Base-by-base conservation (phyloP, 2,329 filamentous ascomycete genomes). In the Fusarium chlamydosporum region DNA sequence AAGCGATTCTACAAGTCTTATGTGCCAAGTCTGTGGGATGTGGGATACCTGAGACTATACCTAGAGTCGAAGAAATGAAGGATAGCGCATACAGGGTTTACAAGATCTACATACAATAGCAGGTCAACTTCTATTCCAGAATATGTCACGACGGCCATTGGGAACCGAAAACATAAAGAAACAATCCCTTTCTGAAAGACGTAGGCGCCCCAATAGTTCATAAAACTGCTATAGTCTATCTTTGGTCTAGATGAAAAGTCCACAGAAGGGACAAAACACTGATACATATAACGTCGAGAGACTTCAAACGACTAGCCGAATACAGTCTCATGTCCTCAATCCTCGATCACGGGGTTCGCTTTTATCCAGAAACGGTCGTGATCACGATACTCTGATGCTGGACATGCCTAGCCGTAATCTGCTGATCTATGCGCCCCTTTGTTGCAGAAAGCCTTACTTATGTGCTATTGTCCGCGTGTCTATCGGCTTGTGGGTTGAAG, bases 391-490 rank as follows among this genome's bases (percentile, higher is more conserved):
- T 31, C 57, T 18, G 23, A 37, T 23, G 55, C 27, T 56, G 20
- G 31, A 51, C 12, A 34, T 40, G 23, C 41, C 26, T 20, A 18
- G n/a, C 37, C 46, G 34, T 15, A 33, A 31, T 15, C 46, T 55
- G 46, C 58, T 46, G 7, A 31, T 65, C 35, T 51, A 57, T 48
- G 31, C 40, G 8, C 63, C 68, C 35, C 54, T 61, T 53, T 41
- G 4, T 59, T 16, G 43, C 52, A 61, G 31, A 47, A 65, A 20
- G 55, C 37, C 26, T 50, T 57, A 10, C 47, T 62, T 23, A 35
- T 56, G n/a, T 40, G 33, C n/a, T 46, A 57, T 37, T 56, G 16
- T 48, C 16, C 16, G 46, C 59, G 18, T 33, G 4, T 12, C 11
- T 18, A 8, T 29, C 31, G 2, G 18, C n/a, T 5, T 27, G 13